Evolutionary conservation across 23 red algal genomes (phyloP), one percentile per base, ranked within the genome.

Genomic region (Cyanidiococcus yangmingshanensis): DNA sequence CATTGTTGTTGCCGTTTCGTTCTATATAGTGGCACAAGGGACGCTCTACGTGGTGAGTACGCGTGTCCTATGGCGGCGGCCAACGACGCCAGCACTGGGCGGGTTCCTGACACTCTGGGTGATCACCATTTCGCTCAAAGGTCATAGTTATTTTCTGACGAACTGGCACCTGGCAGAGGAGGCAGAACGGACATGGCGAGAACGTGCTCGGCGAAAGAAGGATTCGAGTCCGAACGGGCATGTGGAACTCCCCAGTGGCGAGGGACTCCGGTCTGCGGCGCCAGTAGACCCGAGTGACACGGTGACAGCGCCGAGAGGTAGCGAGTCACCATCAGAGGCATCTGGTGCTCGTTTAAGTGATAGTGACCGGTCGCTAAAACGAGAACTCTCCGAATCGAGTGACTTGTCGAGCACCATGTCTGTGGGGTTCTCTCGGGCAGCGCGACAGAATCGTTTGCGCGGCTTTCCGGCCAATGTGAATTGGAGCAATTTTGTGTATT

Each of bases 101-200:
- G 75, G 87, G 35, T 82, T 89, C 30, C 80, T 86, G 29, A 79
- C 85, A 27, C 58, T 86, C 27, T 54, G 86, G 31, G 74, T 85
- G 27, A 79, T 95, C 24, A 78, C 77, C 24, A 57, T 85, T 37
- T 83, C 77, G 3, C 79, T 95, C 24, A 95, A 95, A 58, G 59
- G 74, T 76, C 90, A 95, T 78, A 79, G 74, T 24, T 95, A 89
- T 33, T 87, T 87, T 39, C 33, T 84, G 0, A 95, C 90, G 39
- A 95, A 95, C 38, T 41, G 76, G 30, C 71, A 87, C 31, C 80
- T 95, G 32, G 68, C 75, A 15, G 83, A 95, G 57, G 90, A 95
- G 74, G 80, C 79, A n/a, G 37, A 58, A 0, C 78, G 54, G 1
- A 16, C 16, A 3, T 40, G 45, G 68, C 59, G 78, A 81, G 38